These are phyloP conservation scores for Ganoderma boninense DNA, from an alignment of 1,284 basidiomycete species.

Conservation along the genomic window DNA sequence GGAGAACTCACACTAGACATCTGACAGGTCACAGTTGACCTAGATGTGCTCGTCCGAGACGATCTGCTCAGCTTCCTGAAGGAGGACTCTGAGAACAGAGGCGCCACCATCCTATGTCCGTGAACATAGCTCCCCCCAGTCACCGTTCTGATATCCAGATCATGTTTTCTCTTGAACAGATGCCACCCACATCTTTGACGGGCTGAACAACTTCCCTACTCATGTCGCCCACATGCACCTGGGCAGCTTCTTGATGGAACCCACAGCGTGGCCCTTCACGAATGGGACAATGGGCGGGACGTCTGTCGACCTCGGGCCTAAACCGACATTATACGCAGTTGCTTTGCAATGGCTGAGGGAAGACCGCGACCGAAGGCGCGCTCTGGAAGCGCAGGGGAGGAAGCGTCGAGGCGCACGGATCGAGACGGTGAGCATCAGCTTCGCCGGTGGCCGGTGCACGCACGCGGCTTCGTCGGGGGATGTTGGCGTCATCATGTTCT, in stretches of 20 bases:
- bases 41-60: constrained; percentile 96
- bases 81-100: constrained; percentile 81
- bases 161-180: constrained; percentile 54
- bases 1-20: background rate
- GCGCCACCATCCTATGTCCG: constrained; percentile 91
- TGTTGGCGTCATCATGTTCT: constrained; percentile 1
- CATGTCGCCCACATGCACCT: constrained; percentile 91
- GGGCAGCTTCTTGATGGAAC: constrained; percentile 73
- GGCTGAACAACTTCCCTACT: constrained; percentile 86
- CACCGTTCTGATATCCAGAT: background rate
- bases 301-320: constrained; percentile 34
- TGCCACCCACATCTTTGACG: constrained; percentile 97
- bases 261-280: constrained; percentile 72
- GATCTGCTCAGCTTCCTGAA: constrained; percentile 91
- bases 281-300: constrained; percentile 20
- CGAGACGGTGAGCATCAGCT: constrained; percentile 57
- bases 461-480: constrained; percentile 3
- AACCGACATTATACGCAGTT: constrained; percentile 69
- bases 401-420: constrained; percentile 76
- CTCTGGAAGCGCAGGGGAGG: constrained; percentile 66
- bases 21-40: constrained; percentile 90
- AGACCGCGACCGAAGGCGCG: constrained; percentile 73
- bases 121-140: constrained; percentile 21
- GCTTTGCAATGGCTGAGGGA: constrained; percentile 89
- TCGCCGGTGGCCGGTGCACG: background rate